Evolutionary conservation across 768 basidiomycete species (phyloP), one percentile per base, ranked within the genome.

Genomic region (Termitomyces eurrhizus): DNA sequence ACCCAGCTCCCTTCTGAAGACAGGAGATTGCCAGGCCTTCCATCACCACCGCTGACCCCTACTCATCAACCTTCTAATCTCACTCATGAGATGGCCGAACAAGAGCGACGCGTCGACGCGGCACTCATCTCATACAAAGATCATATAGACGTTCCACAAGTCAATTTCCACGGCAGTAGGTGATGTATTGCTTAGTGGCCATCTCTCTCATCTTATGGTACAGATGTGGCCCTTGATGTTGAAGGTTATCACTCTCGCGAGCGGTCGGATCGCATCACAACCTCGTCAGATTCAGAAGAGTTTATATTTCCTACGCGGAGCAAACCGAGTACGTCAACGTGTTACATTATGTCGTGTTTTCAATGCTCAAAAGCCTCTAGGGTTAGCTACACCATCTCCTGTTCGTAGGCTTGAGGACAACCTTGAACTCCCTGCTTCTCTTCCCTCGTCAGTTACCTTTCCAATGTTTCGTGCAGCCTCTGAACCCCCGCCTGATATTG

Each of bases 141-240:
- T 45, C 73, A 79, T 46, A 75, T 77, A 48, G 76, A 81, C 59
- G 75, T 77, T 58, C 84, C 87, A 29, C 79, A 80, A 16, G 79
- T 91, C 1, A 77, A 85, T 52, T 92, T 92, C 64, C 83, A 83
- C 36, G 75, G 82, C 48, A 80, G 88, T 85, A 57, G 51, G 62
- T 67, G 45, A 57, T 57, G 53, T n/a, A 12, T 29, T n/a, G 26
- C 49, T 33, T 44, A 24, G 12, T 24, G 39, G 24, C 44, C n/a
- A 49, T 45, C 8, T 52, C 39, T 45, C 58, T 61, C 39, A 64
- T 59, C 33, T 21, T 54, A 29, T 16, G 8, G n/a, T 37, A 8
- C 62, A 92, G 92, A 88, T 64, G 79, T 95, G 52, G 88, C 91
- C 16, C 78, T 95, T 36, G 94, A 97, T 66, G 83, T 85, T 67